These are phyloP conservation scores for Talaromyces verruculosus DNA, from an alignment of 2,329 filamentous ascomycete species.

Conservation along the genomic window DNA sequence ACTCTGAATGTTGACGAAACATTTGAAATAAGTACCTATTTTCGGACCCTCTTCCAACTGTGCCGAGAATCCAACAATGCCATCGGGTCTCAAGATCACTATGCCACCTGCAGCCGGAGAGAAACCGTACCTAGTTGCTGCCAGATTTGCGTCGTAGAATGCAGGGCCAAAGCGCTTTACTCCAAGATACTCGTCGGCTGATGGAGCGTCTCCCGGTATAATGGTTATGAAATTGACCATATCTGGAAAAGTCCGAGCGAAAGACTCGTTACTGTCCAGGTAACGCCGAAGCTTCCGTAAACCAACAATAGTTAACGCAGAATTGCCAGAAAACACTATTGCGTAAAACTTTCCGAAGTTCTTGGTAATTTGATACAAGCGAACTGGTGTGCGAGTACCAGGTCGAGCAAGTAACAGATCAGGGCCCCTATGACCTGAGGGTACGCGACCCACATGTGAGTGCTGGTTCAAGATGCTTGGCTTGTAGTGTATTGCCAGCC, in stretches of 20 bases:
- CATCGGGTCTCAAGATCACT: conserved; percentile 1
- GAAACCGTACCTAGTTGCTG: not conserved
- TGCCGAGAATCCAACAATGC: conserved; percentile 1
- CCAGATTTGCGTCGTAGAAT: conserved; percentile 3
- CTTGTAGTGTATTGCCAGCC: conserved; percentile 1
- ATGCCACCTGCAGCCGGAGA: conserved; percentile 1
- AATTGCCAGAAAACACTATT: not conserved
- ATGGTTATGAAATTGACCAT: not conserved
- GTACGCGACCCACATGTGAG: not conserved
- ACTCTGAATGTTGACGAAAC: not conserved
- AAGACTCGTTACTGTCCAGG: conserved; percentile 1
- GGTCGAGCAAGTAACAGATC: not conserved
- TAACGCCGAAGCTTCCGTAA: not conserved
- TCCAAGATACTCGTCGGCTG: not conserved
- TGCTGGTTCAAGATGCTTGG: conserved; percentile 1
- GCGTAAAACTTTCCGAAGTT: not conserved
- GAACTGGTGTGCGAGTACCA: conserved; percentile 1
- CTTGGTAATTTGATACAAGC: not conserved
- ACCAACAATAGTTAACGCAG: not conserved
- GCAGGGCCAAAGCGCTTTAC: not conserved
- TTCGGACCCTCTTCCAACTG: not conserved
- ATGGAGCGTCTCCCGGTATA: not conserved
- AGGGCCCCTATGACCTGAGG: not conserved
- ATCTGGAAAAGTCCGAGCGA: not conserved
- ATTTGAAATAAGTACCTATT: not conserved